Evolutionary conservation across 139 green algal species (phyloP).

Genomic region (Zygnema cylindricum): DNA sequence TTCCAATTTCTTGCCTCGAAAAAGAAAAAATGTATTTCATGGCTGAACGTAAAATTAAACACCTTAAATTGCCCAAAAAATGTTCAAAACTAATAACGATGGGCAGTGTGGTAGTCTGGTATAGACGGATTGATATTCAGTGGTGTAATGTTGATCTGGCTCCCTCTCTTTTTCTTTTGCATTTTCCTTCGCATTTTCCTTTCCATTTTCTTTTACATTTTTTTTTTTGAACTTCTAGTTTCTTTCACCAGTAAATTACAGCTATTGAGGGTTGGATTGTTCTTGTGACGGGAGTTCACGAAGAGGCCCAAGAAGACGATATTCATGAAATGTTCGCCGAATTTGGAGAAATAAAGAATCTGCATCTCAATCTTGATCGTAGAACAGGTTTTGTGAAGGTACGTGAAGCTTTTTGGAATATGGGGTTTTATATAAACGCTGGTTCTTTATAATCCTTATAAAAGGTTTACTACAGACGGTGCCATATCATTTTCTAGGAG

Average conservation of each 20-base stretch:
- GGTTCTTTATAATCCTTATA: neutral
- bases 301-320: constrained; percentile 95
- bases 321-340: constrained; percentile 90
- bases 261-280: constrained; percentile 94
- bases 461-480: too few relatives aligned
- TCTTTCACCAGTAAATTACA: constrained; percentile 12
- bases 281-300: constrained; percentile 89
- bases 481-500: too few relatives aligned
- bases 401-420: constrained; percentile 14
- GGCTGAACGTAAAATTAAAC: too few relatives aligned
- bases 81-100: too few relatives aligned
- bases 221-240: neutral
- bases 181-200: neutral
- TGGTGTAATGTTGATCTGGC: too few relatives aligned
- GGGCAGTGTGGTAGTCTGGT: too few relatives aligned
- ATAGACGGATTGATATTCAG: too few relatives aligned
- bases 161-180: too few relatives aligned
- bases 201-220: too few relatives aligned
- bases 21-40: too few relatives aligned
- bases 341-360: constrained; percentile 93
- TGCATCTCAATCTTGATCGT: constrained; percentile 96
- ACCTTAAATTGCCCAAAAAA: too few relatives aligned
- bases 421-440: neutral
- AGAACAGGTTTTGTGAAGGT: constrained; percentile 89
- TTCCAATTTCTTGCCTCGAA: too few relatives aligned